A percentile compares a stretch with the other conserved stretches of the same genome.
Conservation (phyloP, 140 eudicot genomes). For the Anethum foeniculum region DNA sequence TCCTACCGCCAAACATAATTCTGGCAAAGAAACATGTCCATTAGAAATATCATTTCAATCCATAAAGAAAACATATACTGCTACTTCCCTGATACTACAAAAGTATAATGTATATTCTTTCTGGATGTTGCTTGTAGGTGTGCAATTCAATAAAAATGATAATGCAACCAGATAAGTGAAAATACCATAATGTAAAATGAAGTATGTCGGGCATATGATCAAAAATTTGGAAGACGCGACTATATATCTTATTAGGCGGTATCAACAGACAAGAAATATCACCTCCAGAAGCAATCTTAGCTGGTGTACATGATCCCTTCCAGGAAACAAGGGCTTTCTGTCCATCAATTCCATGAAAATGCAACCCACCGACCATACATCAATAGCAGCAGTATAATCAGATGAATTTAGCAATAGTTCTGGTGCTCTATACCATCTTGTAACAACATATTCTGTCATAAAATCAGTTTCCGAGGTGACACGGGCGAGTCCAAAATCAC, state of each 20-base stretch:
- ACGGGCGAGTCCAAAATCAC: neutral
- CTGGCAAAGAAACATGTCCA: neutral
- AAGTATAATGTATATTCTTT: neutral
- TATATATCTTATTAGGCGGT: no score
- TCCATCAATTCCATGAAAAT: neutral
- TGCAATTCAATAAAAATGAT: neutral
- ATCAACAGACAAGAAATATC: neutral
- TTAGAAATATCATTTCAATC: no score
- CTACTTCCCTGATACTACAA: neutral
- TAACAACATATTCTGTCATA: neutral
- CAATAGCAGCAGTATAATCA: neutral
- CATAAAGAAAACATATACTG: neutral
- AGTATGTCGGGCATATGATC: neutral
- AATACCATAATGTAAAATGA: neutral
- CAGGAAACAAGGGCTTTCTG: neutral
- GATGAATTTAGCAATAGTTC: neutral
- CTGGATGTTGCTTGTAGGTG: neutral
- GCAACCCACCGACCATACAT: conserved; percentile 1
- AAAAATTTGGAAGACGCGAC: neutral
- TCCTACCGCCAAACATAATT: neutral
- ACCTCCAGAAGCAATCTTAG: neutral
- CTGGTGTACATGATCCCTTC: neutral
- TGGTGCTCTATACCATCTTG: neutral
- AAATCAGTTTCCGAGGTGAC: neutral
- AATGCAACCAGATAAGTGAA: neutral